Base-by-base conservation (phyloP, 371 early-diverging fungal species). In the Entomophthora muscae region DNA sequence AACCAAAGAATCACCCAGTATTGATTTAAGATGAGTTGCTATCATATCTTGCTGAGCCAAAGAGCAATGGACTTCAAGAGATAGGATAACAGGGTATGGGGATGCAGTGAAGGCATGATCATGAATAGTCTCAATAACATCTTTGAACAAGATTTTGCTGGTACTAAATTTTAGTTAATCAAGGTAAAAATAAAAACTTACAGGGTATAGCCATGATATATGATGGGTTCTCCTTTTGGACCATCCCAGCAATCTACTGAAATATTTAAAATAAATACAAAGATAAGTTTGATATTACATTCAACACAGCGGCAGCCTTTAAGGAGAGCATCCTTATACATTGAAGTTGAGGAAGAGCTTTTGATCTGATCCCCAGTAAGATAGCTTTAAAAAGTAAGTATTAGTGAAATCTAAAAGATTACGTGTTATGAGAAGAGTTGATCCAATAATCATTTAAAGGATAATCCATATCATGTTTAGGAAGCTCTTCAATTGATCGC, bases 191-290 rank as follows among this genome's bases (percentile, higher is more conserved):
- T 51, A 24, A 61, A n/a, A 3, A 68, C 78, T 73, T 75, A 85
- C 83, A 86, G 66, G 0, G 91, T 88, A 58, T 78, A 73, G 1
- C 90, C 90, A 66, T 92, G 92, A 63, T 82, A 86, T 22, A 90
- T 80, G 3, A 87, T 65, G 1, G 91, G 90, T 58, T 80, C 75
- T 24, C 83, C 85, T 61, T 79, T 76, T 2, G 83, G 72, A 0
- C 92, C 91, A 71, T 91, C 91, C 83, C 89, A 91, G 68, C 87
- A 88, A 70, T 91, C 91, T 63, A 90, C 85, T 85, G 71, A 30
- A 63, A 56, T 26, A 23, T 33, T 13, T 65, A 32, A 7, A 55
- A 13, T 23, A 1, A 33, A n/a, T n/a, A n/a, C n/a, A n/a, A n/a
- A n/a, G n/a, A n/a, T n/a, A n/a, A n/a, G n/a, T 53, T 32, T 12